These are phyloP conservation scores for Sporothrix variecibatus DNA, from an alignment of 2,329 filamentous ascomycete genomes.

Conservation along the genomic window DNA sequence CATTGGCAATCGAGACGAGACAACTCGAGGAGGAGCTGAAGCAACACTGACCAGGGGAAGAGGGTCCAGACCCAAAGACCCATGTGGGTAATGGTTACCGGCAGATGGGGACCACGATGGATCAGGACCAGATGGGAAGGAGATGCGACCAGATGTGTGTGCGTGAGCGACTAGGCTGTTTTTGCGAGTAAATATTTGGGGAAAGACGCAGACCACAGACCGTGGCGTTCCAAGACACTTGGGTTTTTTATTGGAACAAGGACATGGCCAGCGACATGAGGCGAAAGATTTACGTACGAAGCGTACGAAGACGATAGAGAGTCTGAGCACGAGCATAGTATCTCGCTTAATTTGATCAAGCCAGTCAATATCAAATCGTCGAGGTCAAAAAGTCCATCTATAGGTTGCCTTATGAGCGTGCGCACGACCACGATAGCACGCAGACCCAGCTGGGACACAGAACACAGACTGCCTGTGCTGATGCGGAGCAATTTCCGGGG, in stretches of 20 bases:
- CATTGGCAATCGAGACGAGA: background rate
- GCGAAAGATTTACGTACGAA: background rate
- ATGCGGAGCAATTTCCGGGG: background rate
- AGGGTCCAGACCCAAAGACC: background rate
- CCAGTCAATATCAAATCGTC: background rate
- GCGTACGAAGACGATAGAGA: background rate
- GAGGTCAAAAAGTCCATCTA: background rate
- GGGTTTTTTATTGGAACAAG: background rate
- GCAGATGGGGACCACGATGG: background rate
- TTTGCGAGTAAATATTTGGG: background rate
- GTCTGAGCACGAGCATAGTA: background rate
- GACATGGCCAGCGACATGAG: background rate
- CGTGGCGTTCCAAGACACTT: slow-evolving; percentile 6
- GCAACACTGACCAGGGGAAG: background rate
- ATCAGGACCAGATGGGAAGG: background rate
- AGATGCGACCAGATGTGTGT: background rate
- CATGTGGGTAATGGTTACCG: slow-evolving; percentile 4
- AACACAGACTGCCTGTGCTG: background rate
- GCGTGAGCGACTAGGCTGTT: background rate
- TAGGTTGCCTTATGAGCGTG: background rate
- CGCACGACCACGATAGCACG: background rate
- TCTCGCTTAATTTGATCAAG: background rate
- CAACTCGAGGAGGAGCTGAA: background rate
- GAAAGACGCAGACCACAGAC: background rate
- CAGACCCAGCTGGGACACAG: background rate